Conservation (phyloP, 1,284 basidiomycete species). For the Ganoderma lingzhi region DNA sequence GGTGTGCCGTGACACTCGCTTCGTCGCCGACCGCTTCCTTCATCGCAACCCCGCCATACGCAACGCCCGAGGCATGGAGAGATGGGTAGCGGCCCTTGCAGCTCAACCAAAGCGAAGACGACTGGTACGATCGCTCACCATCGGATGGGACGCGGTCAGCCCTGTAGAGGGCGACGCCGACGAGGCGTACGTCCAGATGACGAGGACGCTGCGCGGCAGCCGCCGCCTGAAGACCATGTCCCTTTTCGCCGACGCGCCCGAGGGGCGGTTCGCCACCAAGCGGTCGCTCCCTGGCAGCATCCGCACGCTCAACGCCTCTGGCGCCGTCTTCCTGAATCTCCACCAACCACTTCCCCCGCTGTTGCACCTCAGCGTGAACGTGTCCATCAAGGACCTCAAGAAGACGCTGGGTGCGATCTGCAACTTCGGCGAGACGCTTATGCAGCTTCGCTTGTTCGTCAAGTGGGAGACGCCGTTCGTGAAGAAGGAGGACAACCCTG, state of each 20-base stretch:
- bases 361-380: slow-evolving; percentile 6
- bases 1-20: neutral
- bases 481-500: neutral
- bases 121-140: slow-evolving; percentile 4
- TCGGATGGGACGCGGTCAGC: neutral
- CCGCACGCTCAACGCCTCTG: neutral
- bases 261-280: neutral
- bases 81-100: neutral
- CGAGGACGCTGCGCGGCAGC: neutral
- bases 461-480: neutral
- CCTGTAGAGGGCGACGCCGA: neutral
- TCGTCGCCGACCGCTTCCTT: neutral
- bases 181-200: neutral
- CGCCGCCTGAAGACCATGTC: neutral
- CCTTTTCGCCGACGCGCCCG: neutral
- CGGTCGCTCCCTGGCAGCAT: neutral
- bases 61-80: neutral
- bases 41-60: neutral
- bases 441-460: neutral
- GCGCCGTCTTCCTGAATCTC: neutral
- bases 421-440: neutral
- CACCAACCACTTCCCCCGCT: neutral
- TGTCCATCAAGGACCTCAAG: neutral
- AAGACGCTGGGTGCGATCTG: neutral
- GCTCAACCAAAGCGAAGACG: neutral